Base-by-base conservation (phyloP, 2,329 filamentous ascomycete species). In the Fusarium sororula region DNA sequence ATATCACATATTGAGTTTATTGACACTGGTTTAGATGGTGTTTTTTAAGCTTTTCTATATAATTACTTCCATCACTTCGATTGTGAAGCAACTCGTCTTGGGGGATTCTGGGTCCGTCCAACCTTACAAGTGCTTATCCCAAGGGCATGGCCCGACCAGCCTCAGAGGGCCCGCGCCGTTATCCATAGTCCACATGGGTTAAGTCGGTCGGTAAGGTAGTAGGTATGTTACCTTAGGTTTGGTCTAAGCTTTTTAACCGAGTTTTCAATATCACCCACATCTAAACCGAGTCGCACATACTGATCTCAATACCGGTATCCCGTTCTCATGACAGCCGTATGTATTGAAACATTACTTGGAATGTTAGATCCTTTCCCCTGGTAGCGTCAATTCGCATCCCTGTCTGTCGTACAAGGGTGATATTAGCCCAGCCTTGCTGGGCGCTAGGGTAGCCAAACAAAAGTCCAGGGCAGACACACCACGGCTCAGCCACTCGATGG, bases 311-410 rank as follows among this genome's bases (percentile, higher is more conserved):
- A n/a, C 24, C 28, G 12, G 20, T 30, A 26, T 55, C 35, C 51
- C 53, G 24, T 55, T 35, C 48, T 54, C 48, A 58, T 74, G 57
- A n/a, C 42, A 51, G 22, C n/a, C 24, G 32, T n/a, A 68, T 59
- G 30, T 22, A 72, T 59, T 45, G 39, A 65, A 64, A 61, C 48
- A 42, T 61, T 30, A 53, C 50, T 47, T 58, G 37, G 51, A 30
- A 66, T 57, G 44, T 38, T 62, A 45, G 65, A 66, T 62, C 41
- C 70, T 45, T 59, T 47, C 58, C 60, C 59, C 42, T 72, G 58
- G 71, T 67, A 72, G 67, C 67, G 63, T 63, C 63, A 68, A 68
- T 58, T 51, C 51, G 44, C 30, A 70, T n/a, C 67, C 71, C 47
- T 59, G 61, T 66, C 44, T 42, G 38, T 66, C 53, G 42, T 48